Base-by-base conservation (phyloP, 805 yeast genomes). In the Tanozyma kutaoensis region DNA sequence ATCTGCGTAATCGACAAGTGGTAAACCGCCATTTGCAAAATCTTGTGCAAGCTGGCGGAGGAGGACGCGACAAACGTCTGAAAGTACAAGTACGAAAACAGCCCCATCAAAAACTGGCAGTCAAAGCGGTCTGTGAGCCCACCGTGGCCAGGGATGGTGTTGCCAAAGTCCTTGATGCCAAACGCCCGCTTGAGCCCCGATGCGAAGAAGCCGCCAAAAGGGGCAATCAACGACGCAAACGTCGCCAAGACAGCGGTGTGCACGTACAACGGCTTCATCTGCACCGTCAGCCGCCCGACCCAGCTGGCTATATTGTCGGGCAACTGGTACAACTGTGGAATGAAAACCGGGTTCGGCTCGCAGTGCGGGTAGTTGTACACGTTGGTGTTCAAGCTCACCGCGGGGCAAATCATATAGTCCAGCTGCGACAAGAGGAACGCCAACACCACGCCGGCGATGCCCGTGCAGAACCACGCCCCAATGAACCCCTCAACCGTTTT, bases 141-240 rank as follows among this genome's bases (percentile, higher is more conserved):
- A 36, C 98, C 98, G 48, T 91, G 98, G 18, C 98, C 98, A 11
- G 98, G 98, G 40, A 91, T 91, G 8, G 97, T 88, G 46, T 88
- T 93, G 39, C 97, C 98, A 46, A 91, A 91, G 55, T 91, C 98
- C 56, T 91, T 91, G 29, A 86, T 85, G 45, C 88, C 81, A 58
- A 91, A 86, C 10, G 97, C 84, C 55, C 98, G 74, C 61, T 91
- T 91, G 42, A 91, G 65, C n/a, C 97, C 98, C 28, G 93, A 77
- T 5, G 97, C 97, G 45, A 91, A 91, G 52, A 91, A 91, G 2
- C 98, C 98, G 29, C 98, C 98, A 48, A 91, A 91, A 33, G 98
- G 98, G 3, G 98, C 98, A 50, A 91, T 77, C 38, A 91, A 66
- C 0, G 97, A 88, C 2, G 98, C 97, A 63, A 91, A 91, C 3